Percentiles rank a stretch among this genome's conserved stretches.
Evolutionary conservation across 1,284 basidiomycete genomes (phyloP).

Genomic region (Trichosporon asahii): DNA sequence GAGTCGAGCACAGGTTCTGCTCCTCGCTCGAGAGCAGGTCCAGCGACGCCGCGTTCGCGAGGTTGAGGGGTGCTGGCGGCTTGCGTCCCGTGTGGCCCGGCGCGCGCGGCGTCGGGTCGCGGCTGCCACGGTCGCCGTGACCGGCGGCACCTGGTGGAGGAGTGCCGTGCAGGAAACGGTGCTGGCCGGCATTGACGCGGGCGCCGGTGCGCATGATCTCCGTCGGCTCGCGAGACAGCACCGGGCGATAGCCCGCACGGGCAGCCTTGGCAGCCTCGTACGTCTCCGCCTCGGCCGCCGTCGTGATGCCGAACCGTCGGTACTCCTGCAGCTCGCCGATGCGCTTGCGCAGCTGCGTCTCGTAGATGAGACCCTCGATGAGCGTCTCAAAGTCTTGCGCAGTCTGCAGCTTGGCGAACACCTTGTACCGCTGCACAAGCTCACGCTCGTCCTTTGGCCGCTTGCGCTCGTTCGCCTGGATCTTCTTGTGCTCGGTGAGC

Average conservation of each 20-base stretch:
- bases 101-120: slow-evolving; percentile 31
- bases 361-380: slow-evolving; percentile 83
- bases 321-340: slow-evolving; percentile 87
- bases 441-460: slow-evolving; percentile 88
- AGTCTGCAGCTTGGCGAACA: slow-evolving; percentile 88
- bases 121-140: slow-evolving; percentile 30
- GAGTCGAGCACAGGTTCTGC: slow-evolving; percentile 77
- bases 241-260: slow-evolving; percentile 41
- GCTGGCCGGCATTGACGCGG: slow-evolving; percentile 45
- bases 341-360: slow-evolving; percentile 74
- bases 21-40: slow-evolving; percentile 82
- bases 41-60: slow-evolving; percentile 77
- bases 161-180: slow-evolving; percentile 43
- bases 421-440: slow-evolving; percentile 80
- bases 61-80: slow-evolving; percentile 64
- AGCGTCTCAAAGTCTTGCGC: slow-evolving; percentile 88
- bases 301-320: slow-evolving; percentile 75
- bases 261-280: slow-evolving; percentile 73
- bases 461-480: slow-evolving; percentile 86
- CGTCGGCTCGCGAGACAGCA: slow-evolving; percentile 36
- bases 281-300: slow-evolving; percentile 78
- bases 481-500: slow-evolving; percentile 90
- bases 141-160: slow-evolving; percentile 20
- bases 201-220: slow-evolving; percentile 41
- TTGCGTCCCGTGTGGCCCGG: slow-evolving; percentile 32